Evolutionary conservation across 768 basidiomycete species (phyloP), one percentile per base, ranked within the genome.

Genomic region (Pulveroboletus sp.): DNA sequence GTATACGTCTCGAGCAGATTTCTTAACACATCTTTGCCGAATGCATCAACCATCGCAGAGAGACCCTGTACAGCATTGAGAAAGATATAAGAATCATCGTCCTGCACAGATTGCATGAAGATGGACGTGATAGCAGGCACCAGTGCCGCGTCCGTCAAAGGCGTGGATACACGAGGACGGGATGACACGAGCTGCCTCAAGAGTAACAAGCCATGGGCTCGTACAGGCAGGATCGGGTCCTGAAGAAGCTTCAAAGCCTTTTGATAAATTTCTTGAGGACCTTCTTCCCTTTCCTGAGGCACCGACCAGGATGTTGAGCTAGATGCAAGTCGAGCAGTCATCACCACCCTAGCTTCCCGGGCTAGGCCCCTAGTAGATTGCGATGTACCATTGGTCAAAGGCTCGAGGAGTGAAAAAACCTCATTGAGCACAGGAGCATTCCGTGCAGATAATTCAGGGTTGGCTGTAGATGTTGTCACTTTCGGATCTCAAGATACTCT

Each of bases 11-110:
- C 74, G n/a, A 92, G 69, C 24, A 96, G 73, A 5, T 74, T 71
- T 49, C 73, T 72, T 8, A 94, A 65, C 11, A 93, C 83, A 10
- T 90, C 84, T 55, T 77, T 79, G 21, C 66, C 67, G 52, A 83
- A 81, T 2, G 73, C 74, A 58, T 93, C 84, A 0, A 86, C 92
- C 79, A 97, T 84, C 5, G 79, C 82, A n/a, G 85, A 80, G 1
- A 98, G 75, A 0, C 94, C 94, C 59, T 93, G 90, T 13, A 95
- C 86, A 1, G 89, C 93, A 61, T 93, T 93, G 46, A 97, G 72
- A 62, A 92, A 97, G 47, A 97, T 82, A 66, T 93, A 97, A n/a
- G 90, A 92, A 61, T 98, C 95, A 35, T 93, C 88, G 53, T 96
- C 93, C 61, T 91, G 86, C 6, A 94, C 69, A 0, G 84, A 79